Percentiles rank a stretch among this genome's conserved stretches.
Conservation (phyloP, 208 protist species). For the Trypanosoma boissoni region DNA sequence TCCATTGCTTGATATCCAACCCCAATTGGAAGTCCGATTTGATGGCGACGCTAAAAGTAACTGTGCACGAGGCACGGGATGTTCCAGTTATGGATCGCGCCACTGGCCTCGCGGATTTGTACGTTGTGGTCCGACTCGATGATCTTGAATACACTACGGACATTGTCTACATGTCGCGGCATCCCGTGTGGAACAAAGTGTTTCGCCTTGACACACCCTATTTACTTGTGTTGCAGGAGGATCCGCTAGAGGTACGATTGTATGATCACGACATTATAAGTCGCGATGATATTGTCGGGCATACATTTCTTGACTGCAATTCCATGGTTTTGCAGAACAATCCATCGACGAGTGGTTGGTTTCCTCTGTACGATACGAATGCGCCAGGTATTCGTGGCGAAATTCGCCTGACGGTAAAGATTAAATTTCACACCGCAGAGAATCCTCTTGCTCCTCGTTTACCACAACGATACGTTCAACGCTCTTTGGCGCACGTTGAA, state of each 20-base stretch:
- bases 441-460: constrained; percentile 82
- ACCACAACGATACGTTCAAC: constrained; percentile 57
- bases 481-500: constrained; percentile 9
- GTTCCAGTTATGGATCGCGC: constrained; percentile 91
- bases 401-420: constrained; percentile 80
- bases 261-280: constrained; percentile 96
- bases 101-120: constrained; percentile 85
- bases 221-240: constrained; percentile 91
- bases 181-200: constrained; percentile 81
- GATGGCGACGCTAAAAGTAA: constrained; percentile 91
- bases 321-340: constrained; percentile 73
- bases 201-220: constrained; percentile 84
- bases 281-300: constrained; percentile 94
- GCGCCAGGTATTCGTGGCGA: constrained; percentile 74
- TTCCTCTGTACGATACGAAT: constrained; percentile 87
- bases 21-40: background rate
- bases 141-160: constrained; percentile 76
- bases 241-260: constrained; percentile 92
- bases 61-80: constrained; percentile 86
- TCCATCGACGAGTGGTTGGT: constrained; percentile 84
- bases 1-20: constrained; percentile 8
- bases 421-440: constrained; percentile 88
- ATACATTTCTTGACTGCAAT: constrained; percentile 92
- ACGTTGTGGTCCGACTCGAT: constrained; percentile 80
- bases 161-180: constrained; percentile 66